Evolutionary conservation across 192 early-diverging fungal species (phyloP).

Genomic region (Phlyctochytrium arcticum): DNA sequence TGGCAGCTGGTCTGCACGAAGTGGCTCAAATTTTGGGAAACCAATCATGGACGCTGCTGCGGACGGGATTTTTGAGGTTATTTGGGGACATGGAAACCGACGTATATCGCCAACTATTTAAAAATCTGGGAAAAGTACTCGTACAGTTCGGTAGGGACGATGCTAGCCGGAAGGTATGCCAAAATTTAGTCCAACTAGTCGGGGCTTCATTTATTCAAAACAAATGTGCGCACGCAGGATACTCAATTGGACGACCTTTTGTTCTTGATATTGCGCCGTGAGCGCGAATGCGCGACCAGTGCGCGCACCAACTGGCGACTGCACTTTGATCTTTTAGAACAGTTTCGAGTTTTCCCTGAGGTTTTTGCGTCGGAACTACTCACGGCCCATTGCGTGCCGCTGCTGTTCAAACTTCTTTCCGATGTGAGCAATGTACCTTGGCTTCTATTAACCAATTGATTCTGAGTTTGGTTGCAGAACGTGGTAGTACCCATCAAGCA

Average conservation of each 20-base stretch:
- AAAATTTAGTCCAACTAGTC: too few relatives aligned
- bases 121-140: slow-evolving; percentile 30
- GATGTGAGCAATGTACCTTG: slow-evolving; percentile 30
- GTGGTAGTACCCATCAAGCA: slow-evolving; percentile 43
- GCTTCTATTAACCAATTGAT: background rate
- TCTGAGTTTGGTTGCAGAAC: slow-evolving; percentile 22
- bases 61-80: slow-evolving; percentile 31
- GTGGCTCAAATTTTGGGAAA: slow-evolving; percentile 29
- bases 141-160: slow-evolving; percentile 28
- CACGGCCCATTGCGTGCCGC: slow-evolving; percentile 42
- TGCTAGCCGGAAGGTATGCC: slow-evolving; percentile 11
- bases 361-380: slow-evolving; percentile 44
- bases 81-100: slow-evolving; percentile 29
- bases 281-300: slow-evolving; percentile 40
- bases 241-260: slow-evolving; percentile 39
- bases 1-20: slow-evolving; percentile 39
- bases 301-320: slow-evolving; percentile 35
- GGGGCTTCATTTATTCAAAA: background rate
- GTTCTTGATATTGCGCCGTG: slow-evolving; percentile 39
- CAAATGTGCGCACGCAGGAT: background rate
- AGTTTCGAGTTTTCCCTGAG: slow-evolving; percentile 41
- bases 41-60: slow-evolving; percentile 17
- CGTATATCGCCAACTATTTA: slow-evolving; percentile 30
- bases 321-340: slow-evolving; percentile 34
- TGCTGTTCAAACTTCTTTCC: slow-evolving; percentile 39